Evolutionary conservation across 2,329 filamentous ascomycete genomes (phyloP).

Genomic region (Hypomyces perniciosus): DNA sequence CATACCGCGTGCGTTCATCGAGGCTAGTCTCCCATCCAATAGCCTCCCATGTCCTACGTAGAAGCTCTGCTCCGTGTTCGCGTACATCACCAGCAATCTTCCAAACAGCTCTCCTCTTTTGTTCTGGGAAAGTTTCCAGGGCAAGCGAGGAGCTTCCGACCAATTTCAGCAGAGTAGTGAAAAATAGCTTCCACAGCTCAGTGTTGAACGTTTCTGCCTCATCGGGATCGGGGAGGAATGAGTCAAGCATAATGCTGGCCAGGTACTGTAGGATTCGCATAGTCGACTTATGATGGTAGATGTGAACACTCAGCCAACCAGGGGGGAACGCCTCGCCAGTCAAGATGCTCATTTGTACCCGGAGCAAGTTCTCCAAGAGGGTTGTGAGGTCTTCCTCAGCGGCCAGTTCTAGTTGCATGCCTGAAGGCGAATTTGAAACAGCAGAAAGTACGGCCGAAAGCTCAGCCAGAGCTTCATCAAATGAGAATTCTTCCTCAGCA

Average conservation of each 20-base stretch:
- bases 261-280: slow-evolving; percentile 82
- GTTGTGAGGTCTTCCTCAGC: slow-evolving; percentile 65
- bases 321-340: slow-evolving; percentile 83
- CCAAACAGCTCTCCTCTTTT: slow-evolving; percentile 94
- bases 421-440: slow-evolving; percentile 63
- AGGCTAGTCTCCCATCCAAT: slow-evolving; percentile 89
- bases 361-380: slow-evolving; percentile 71
- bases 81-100: slow-evolving; percentile 97
- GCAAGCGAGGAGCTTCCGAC: slow-evolving; percentile 85
- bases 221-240: slow-evolving; percentile 80
- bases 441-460: slow-evolving; percentile 82
- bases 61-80: slow-evolving; percentile 79
- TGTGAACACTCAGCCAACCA: slow-evolving; percentile 87
- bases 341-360: slow-evolving; percentile 83
- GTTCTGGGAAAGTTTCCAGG: slow-evolving; percentile 92
- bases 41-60: slow-evolving; percentile 84
- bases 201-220: slow-evolving; percentile 90
- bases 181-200: slow-evolving; percentile 89
- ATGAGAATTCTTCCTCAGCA: slow-evolving; percentile 53
- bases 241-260: slow-evolving; percentile 71
- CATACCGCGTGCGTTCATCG: slow-evolving; percentile 74
- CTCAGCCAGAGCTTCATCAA: slow-evolving; percentile 85
- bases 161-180: slow-evolving; percentile 79
- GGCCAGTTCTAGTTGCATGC: slow-evolving; percentile 68
- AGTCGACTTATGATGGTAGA: slow-evolving; percentile 86